phyloP scores from a whole-genome alignment of 495 filamentous ascomycete species.

The Gamarada debralockiae region DNA sequence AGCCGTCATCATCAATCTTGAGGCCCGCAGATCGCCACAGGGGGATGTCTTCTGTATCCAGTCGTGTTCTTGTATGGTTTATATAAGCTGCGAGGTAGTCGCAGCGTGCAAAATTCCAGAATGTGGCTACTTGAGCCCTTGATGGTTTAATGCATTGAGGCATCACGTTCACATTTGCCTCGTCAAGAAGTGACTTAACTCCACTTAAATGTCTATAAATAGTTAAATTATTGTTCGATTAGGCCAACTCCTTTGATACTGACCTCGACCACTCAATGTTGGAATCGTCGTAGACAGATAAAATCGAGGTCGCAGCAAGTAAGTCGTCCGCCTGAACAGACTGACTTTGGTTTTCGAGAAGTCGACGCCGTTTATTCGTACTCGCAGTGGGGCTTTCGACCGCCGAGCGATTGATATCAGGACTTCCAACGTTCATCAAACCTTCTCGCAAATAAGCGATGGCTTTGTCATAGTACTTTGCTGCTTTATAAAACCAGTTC shows the following conservation, averaged over 20 bases:
- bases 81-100: slow-evolving; percentile 59
- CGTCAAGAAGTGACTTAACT: slow-evolving; percentile 45
- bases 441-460: slow-evolving; percentile 55
- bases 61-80: slow-evolving; percentile 52
- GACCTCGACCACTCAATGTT: slow-evolving; percentile 55
- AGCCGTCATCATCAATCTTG: slow-evolving; percentile 47
- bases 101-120: slow-evolving; percentile 61
- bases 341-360: neutral
- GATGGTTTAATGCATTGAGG: slow-evolving; percentile 30
- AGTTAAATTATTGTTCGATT: slow-evolving; percentile 56
- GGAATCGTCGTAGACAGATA: slow-evolving; percentile 58
- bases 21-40: slow-evolving; percentile 58
- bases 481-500: slow-evolving; percentile 49
- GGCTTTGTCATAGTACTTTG: slow-evolving; percentile 57
- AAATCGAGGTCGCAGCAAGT: slow-evolving; percentile 54
- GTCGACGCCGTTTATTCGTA: neutral
- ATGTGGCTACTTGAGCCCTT: slow-evolving; percentile 51
- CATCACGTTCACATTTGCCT: neutral
- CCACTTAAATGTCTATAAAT: slow-evolving; percentile 49
- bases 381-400: neutral
- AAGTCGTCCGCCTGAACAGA: slow-evolving; percentile 48
- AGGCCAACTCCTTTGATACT: slow-evolving; percentile 52
- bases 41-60: slow-evolving; percentile 54
- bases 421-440: slow-evolving; percentile 28
- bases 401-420: neutral